Percentiles rank a stretch among this genome's conserved stretches.
These are phyloP conservation scores for Atkinsonella texensis DNA, from an alignment of 2,329 filamentous ascomycete genomes.

Conservation along the genomic window DNA sequence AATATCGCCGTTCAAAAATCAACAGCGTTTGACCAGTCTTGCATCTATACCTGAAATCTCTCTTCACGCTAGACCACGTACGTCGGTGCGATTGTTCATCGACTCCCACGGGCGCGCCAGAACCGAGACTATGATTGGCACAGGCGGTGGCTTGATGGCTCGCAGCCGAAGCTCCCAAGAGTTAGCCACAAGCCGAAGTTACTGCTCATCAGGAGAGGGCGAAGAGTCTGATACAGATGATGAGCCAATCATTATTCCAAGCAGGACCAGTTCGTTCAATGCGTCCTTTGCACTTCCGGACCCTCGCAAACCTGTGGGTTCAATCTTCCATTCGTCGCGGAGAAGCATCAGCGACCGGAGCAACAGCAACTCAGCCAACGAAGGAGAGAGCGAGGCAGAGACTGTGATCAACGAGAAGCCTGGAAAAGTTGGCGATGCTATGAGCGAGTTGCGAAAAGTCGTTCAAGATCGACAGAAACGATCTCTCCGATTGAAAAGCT, in stretches of 20 bases:
- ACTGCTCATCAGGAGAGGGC: constrained; percentile 31
- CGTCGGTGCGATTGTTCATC: constrained; percentile 51
- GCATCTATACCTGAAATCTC: constrained; percentile 45
- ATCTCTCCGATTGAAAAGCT: constrained; percentile 18
- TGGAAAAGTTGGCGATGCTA: constrained; percentile 40
- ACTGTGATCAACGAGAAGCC: constrained; percentile 38
- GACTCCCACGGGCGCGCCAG: constrained; percentile 48
- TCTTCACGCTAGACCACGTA: constrained; percentile 31
- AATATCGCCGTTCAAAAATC: constrained; percentile 39
- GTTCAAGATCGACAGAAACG: constrained; percentile 38
- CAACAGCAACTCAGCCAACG: constrained; percentile 27
- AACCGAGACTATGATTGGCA: constrained; percentile 37
- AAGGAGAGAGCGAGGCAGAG: constrained; percentile 46
- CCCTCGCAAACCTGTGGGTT: constrained; percentile 35
- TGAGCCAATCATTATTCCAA: constrained; percentile 53
- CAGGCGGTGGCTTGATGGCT: constrained; percentile 18
- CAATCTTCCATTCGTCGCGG: constrained; percentile 34
- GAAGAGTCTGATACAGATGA: constrained; percentile 50
- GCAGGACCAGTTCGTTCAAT: constrained; percentile 40
- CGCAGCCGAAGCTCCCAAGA: constrained; percentile 19
- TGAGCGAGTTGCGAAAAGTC: constrained; percentile 47
- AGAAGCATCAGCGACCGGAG: constrained; percentile 39
- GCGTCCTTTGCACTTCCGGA: constrained; percentile 46
- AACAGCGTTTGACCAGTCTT: constrained; percentile 38
- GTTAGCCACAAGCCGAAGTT: constrained; percentile 20